Base-by-base conservation (phyloP, 805 yeast species). In the Metschnikowia shivogae region DNA sequence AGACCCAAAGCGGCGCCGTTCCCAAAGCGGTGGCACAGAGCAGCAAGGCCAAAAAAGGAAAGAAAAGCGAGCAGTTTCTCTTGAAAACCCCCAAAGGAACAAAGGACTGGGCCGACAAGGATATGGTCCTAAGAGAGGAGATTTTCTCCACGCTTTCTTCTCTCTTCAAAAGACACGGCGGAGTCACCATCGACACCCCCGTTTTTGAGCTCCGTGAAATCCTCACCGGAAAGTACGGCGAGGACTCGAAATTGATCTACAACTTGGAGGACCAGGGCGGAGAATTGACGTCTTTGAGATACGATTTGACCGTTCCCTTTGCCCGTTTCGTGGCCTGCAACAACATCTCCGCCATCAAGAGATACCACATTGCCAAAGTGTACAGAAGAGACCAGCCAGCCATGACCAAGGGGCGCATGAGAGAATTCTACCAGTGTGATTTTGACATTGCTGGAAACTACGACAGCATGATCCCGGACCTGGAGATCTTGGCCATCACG, bases 341-440 rank as follows among this genome's bases (percentile, higher is more conserved):
- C 72, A 89, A 87, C 58, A 80, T 93, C 49, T 84, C 88, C 57
- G 80, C 74, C 61, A 92, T 93, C 68, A 93, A 93, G 71, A 79
- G 99, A 63, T 93, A 82, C 65, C 99, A 93, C 70, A 88, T 93
- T 53, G 99, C 99, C 56, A 93, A 93, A 67, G 99, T 93, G 44
- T 93, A 93, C 71, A 83, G 99, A 73, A 86, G 99, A 70, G 99
- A 93, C 65, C 99, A 93, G 70, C 99, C 99, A 5, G 99, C 99
- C 7, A 93, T 93, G 99, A 92, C 98, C 42, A 93, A 93, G 70
- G 99, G 99, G 50, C 81, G 99, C 70, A 93, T 93, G 99, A 86
- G 99, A 78, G 99, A 93, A 69, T 93, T 93, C 61, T 93, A 93
- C 68, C 99, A 93, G 72, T 93, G 99, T 74, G 99, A 93, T 72